These are phyloP conservation scores for Populus hybrid DNA, from an alignment of 441 rosid species.

Conservation along the genomic window DNA sequence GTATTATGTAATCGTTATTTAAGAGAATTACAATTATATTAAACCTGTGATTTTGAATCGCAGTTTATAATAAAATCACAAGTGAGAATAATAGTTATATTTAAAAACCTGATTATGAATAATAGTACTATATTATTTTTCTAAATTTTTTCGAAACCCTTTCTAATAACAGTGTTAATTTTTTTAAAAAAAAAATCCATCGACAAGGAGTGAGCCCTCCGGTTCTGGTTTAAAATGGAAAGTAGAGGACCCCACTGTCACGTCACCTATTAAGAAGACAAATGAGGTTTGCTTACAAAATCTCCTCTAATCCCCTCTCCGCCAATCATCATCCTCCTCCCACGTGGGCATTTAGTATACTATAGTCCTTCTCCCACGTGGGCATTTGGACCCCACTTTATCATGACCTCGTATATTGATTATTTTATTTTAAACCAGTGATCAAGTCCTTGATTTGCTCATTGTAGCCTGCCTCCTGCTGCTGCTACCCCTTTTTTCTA, in stretches of 20 bases:
- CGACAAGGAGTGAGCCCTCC: no score
- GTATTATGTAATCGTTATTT: no score
- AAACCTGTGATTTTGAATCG: no score
- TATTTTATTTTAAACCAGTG: not conserved
- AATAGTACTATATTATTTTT: no score
- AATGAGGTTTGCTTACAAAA: conserved; percentile 29
- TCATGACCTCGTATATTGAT: conserved; percentile 9
- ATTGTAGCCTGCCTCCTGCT: not conserved
- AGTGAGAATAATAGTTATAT: no score
- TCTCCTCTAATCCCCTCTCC: conserved; percentile 61
- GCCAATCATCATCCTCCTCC: conserved; percentile 65
- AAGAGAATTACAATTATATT: no score
- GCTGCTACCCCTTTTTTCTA: no score
- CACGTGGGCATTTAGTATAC: conserved; percentile 49
- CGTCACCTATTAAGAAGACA: conserved; percentile 35
- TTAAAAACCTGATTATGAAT: no score
- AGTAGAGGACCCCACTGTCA: conserved; percentile 34
- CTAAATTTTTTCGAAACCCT: no score
- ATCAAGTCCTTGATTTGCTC: not conserved
- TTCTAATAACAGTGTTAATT: no score
- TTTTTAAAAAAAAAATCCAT: no score
- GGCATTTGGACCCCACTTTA: conserved; percentile 36
- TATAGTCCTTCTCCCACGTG: conserved; percentile 59
- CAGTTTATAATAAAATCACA: no score
- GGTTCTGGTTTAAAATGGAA: not conserved